These are phyloP conservation scores for Coemansia sp. DNA, from an alignment of 192 early-diverging fungal genomes.

Conservation along the genomic window DNA sequence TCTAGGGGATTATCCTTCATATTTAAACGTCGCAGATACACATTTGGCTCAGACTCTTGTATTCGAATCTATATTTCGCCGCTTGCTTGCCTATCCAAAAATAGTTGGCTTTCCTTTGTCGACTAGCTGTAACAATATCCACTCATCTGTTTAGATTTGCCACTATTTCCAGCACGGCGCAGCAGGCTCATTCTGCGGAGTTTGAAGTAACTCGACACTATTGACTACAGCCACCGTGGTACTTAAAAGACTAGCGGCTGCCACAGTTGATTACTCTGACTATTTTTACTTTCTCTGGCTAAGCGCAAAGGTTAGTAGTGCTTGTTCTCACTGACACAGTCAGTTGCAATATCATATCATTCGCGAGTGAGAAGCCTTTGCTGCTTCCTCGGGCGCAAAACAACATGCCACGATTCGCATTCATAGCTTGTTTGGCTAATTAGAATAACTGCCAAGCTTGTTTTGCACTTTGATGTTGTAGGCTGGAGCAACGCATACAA, in stretches of 20 bases:
- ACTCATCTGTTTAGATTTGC: not conserved
- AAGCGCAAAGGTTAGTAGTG: not conserved
- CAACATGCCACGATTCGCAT: not conserved
- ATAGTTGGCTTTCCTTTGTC: slow-evolving; percentile 1
- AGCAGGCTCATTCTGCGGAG: not conserved
- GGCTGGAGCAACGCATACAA: not conserved
- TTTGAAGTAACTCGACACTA: not conserved
- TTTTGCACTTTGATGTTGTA: not conserved
- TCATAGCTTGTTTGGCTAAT: not conserved
- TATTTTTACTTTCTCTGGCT: slow-evolving; percentile 1
- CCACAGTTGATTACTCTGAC: not conserved
- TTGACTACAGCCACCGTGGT: not conserved
- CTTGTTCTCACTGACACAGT: not conserved
- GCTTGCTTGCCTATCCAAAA: not conserved
- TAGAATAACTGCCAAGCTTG: not conserved
- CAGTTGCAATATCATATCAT: not conserved
- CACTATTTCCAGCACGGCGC: not conserved
- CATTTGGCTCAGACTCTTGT: not conserved
- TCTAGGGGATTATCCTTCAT: slow-evolving; percentile 4
- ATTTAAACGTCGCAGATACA: not conserved
- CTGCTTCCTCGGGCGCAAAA: not conserved
- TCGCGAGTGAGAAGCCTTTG: not conserved
- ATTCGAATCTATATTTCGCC: not conserved
- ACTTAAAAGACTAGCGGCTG: not conserved
- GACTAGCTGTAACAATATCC: not conserved